Conservation (phyloP, 2,329 filamentous ascomycete genomes). For the Lasiodiplodia hormozganensis region DNA sequence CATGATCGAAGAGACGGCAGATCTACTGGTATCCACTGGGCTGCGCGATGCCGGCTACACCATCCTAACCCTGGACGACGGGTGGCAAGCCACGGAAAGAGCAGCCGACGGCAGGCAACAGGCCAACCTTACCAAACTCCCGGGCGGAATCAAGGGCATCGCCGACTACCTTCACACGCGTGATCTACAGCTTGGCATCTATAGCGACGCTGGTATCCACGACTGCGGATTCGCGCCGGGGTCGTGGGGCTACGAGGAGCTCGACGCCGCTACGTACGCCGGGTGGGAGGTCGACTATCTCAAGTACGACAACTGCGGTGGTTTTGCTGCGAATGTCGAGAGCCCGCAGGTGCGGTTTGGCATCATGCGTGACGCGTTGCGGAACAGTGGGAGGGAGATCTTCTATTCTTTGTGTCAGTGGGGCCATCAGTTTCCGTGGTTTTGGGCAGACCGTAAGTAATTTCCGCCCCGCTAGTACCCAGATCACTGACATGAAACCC, state of each 20-base stretch:
- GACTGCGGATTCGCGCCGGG: slow-evolving; percentile 56
- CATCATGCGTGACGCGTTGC: slow-evolving; percentile 18
- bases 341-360: slow-evolving; percentile 15
- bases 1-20: slow-evolving; percentile 47
- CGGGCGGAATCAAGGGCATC: slow-evolving; percentile 53
- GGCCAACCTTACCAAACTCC: slow-evolving; percentile 53
- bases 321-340: slow-evolving; percentile 18
- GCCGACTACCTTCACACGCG: slow-evolving; percentile 46
- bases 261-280: slow-evolving; percentile 51
- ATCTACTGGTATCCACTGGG: slow-evolving; percentile 53
- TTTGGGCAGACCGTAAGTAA: slow-evolving; percentile 6
- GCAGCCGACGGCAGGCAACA: slow-evolving; percentile 50
- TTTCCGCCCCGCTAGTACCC: fast-evolving
- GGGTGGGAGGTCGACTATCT: slow-evolving; percentile 50
- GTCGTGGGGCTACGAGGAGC: slow-evolving; percentile 49
- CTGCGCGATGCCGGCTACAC: slow-evolving; percentile 49
- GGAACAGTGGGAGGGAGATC: slow-evolving; percentile 8
- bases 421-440: slow-evolving; percentile 27
- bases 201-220: slow-evolving; percentile 52
- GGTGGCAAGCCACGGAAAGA: slow-evolving; percentile 40
- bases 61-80: slow-evolving; percentile 56
- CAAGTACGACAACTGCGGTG: slow-evolving; percentile 54
- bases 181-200: slow-evolving; percentile 56
- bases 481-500: neutral
- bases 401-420: slow-evolving; percentile 24